A percentile compares a stretch with the other conserved stretches of the same genome.
phyloP scores from a whole-genome alignment of 495 filamentous ascomycete species.

The Penicillium steckii region DNA sequence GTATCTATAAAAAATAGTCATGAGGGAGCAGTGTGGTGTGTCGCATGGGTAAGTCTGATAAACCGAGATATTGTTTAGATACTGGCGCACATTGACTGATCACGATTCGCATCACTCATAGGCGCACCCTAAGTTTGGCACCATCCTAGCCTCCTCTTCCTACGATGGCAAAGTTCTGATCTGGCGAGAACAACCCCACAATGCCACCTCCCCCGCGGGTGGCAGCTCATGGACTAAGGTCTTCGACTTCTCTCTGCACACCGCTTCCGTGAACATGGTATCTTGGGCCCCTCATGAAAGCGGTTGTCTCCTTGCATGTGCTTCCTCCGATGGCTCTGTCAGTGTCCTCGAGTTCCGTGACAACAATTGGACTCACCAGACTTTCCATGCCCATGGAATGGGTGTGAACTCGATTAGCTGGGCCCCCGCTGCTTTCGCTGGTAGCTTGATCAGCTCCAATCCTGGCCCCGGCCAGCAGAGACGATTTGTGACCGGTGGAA shows the following conservation, averaged over 20 bases:
- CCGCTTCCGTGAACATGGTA: constrained; percentile 93
- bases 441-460: constrained; percentile 71
- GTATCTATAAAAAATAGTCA: constrained; percentile 54
- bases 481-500: constrained; percentile 90
- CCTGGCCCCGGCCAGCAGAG: constrained; percentile 60
- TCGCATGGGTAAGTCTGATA: constrained; percentile 71
- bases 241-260: constrained; percentile 88
- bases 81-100: constrained; percentile 15
- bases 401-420: constrained; percentile 95
- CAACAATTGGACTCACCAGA: constrained; percentile 78
- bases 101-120: constrained; percentile 23
- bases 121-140: constrained; percentile 97
- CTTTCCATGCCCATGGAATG: constrained; percentile 87
- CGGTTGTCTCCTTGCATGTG: constrained; percentile 92
- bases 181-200: constrained; percentile 81
- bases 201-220: constrained; percentile 41
- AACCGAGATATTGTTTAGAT: not conserved
- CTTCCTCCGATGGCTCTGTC: constrained; percentile 88
- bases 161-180: constrained; percentile 98
- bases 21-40: constrained; percentile 94
- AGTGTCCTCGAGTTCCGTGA: constrained; percentile 95
- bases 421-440: constrained; percentile 81
- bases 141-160: constrained; percentile 88
- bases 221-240: constrained; percentile 71
- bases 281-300: constrained; percentile 96